Evolutionary conservation across 2,329 filamentous ascomycete genomes (phyloP), one percentile per base, ranked within the genome.

Genomic region (Metarhizium anisopliae): DNA sequence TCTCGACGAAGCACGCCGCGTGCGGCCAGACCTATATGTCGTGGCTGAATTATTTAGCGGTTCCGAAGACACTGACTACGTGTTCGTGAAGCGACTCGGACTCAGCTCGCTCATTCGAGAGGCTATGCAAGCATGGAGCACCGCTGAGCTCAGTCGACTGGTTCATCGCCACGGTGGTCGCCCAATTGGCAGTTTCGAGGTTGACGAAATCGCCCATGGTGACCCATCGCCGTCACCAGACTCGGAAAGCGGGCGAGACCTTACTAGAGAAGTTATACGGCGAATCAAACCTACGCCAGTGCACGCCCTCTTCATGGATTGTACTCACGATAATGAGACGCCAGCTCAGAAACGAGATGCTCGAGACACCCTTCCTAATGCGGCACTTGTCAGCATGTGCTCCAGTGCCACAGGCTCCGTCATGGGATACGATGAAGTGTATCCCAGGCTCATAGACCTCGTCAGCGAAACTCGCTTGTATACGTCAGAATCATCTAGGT

Each of bases 101-200:
- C 80, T 99, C 55, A 95, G 89, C 69, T 90, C 90, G 6, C 80
- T 99, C 52, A 96, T 99, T 62, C 85, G 94, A 57, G 94, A 99
- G 72, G 93, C 93, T 11, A 99, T 99, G 95, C 94, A 99, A 70
- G 89, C 92, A 36, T 97, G 93, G 93, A 93, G 88, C 67, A 96
- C 94, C 1, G 89, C 83, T 11, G 95, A 99, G 70, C 78, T 99
- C 60, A 96, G 92, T 71, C 81, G 92, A 50, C 79, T 99, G 38
- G 92, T 99, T 11, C 95, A 99, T 72, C 87, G 87, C 60, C 92
- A 99, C 69, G 93, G 90, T 36, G 94, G 94, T 42, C 84, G 90
- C 30, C 94, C 95, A 0, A 96, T 99, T 67, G 94, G 94, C 56
- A 97, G 93, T 70, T 97, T 99, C 65, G 92, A 97, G 66, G 81